Percentiles rank a stretch among this genome's conserved stretches.
Conservation (phyloP, 1,284 basidiomycete genomes). For the Apiotrichum siamense region DNA sequence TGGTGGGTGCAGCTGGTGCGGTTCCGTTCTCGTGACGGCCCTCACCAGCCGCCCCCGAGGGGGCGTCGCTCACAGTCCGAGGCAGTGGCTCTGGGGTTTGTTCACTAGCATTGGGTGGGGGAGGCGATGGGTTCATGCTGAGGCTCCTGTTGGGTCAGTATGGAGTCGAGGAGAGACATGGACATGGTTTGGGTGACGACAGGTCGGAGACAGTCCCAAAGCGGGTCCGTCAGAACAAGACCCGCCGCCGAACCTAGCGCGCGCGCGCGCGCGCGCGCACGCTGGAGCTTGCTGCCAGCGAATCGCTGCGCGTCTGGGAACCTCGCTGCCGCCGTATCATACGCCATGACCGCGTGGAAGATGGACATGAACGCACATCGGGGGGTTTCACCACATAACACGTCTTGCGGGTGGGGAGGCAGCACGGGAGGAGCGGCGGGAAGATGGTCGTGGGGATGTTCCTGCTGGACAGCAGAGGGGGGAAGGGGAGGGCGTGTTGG, state of each 20-base stretch:
- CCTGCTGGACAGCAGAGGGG: too few relatives aligned
- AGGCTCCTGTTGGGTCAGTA: constrained; percentile 11
- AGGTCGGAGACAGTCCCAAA: too few relatives aligned
- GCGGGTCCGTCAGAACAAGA: too few relatives aligned
- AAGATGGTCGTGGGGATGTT: too few relatives aligned
- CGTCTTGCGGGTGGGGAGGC: neutral
- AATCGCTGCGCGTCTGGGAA: too few relatives aligned
- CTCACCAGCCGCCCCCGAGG: neutral
- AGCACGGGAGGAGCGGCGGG: neutral
- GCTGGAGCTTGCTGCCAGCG: too few relatives aligned
- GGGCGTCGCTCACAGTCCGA: constrained; percentile 1
- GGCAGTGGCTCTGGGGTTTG: constrained; percentile 1
- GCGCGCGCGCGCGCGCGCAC: too few relatives aligned
- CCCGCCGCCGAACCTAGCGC: too few relatives aligned
- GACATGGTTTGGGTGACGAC: too few relatives aligned
- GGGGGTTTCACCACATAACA: neutral
- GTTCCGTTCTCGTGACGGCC: neutral
- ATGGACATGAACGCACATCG: constrained; percentile 2
- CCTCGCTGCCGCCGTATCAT: too few relatives aligned
- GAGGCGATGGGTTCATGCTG: constrained; percentile 19
- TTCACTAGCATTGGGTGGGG: constrained; percentile 8
- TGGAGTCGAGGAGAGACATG: too few relatives aligned
- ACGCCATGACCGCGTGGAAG: neutral
- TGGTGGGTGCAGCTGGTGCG: neutral
- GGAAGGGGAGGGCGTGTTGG: too few relatives aligned